phyloP scores from a whole-genome alignment of 2,329 filamentous ascomycete genomes.

The Exserohilum rostratum region DNA sequence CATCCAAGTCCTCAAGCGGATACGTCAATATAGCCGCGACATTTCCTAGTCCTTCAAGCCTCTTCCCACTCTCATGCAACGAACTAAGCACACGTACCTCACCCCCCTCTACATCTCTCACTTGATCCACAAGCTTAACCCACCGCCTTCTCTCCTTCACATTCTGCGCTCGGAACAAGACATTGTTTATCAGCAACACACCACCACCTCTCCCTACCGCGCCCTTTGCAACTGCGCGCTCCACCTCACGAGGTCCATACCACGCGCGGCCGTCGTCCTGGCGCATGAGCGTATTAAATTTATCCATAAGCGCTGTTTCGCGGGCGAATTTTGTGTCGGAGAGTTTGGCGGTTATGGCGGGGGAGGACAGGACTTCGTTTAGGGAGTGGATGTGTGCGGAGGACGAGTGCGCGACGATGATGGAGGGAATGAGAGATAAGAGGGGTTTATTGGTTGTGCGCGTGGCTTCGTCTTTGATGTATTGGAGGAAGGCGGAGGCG shows the following conservation, averaged over 20 bases:
- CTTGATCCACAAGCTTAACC: conserved; percentile 84
- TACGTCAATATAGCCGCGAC: conserved; percentile 92
- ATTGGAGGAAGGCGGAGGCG: conserved; percentile 78
- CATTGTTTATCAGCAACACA: conserved; percentile 83
- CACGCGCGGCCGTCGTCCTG: conserved; percentile 87
- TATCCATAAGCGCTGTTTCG: conserved; percentile 84
- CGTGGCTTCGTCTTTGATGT: conserved; percentile 67
- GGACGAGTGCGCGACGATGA: conserved; percentile 78
- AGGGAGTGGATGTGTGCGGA: conserved; percentile 87
- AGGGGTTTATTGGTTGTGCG: conserved; percentile 76
- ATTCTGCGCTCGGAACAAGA: conserved; percentile 83
- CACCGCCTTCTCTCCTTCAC: conserved; percentile 78
- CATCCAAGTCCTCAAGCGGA: conserved; percentile 80
- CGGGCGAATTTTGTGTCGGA: conserved; percentile 86
- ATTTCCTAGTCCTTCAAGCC: conserved; percentile 81
- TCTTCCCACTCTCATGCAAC: conserved; percentile 89
- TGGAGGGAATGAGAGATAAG: conserved; percentile 65
- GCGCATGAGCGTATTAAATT: conserved; percentile 77
- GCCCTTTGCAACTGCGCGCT: conserved; percentile 81
- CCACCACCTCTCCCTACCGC: conserved; percentile 88
- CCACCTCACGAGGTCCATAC: conserved; percentile 85
- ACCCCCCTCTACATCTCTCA: conserved; percentile 79
- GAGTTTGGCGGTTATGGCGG: conserved; percentile 76
- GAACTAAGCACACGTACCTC: conserved; percentile 89
- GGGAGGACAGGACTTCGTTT: conserved; percentile 82